These are phyloP conservation scores for Herpotrichia juniperi DNA, from an alignment of 2,329 filamentous ascomycete genomes.

Conservation along the genomic window DNA sequence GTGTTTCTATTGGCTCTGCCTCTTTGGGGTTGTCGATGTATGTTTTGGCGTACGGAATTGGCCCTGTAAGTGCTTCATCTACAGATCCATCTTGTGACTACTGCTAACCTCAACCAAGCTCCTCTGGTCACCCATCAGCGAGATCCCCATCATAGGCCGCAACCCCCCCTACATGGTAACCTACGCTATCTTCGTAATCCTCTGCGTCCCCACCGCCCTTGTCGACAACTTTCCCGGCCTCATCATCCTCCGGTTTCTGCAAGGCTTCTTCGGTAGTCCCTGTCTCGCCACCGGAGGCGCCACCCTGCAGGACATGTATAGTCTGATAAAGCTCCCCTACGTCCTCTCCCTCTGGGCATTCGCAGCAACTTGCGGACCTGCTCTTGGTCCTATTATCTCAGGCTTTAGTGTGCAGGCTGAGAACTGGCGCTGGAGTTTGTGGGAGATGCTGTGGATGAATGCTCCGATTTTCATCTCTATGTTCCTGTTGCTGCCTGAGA, in stretches of 20 bases:
- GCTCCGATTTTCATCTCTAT: conserved; percentile 75
- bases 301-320: conserved; percentile 47
- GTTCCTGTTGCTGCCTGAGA: conserved; percentile 86
- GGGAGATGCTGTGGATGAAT: conserved; percentile 81
- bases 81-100: neutral
- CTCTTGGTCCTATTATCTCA: conserved; percentile 67
- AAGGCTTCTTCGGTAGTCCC: conserved; percentile 48
- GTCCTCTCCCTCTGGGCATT: conserved; percentile 52
- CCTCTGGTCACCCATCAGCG: conserved; percentile 69
- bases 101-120: conserved; percentile 36
- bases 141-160: conserved; percentile 70
- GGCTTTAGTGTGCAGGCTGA: conserved; percentile 74
- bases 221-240: conserved; percentile 68
- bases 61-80: conserved; percentile 49
- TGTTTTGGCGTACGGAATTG: conserved; percentile 66
- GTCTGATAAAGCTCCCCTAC: conserved; percentile 52
- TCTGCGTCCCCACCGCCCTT: conserved; percentile 69
- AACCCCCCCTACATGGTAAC: conserved; percentile 72
- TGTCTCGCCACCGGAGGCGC: conserved; percentile 48
- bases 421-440: conserved; percentile 85
- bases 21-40: conserved; percentile 67
- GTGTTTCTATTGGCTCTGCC: conserved; percentile 58
- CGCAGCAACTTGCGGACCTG: conserved; percentile 66
- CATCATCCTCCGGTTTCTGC: conserved; percentile 57
- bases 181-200: conserved; percentile 71